Evolutionary conservation across 352 stramenopile species (phyloP).

Genomic region (Globisporangium carolinianum): DNA sequence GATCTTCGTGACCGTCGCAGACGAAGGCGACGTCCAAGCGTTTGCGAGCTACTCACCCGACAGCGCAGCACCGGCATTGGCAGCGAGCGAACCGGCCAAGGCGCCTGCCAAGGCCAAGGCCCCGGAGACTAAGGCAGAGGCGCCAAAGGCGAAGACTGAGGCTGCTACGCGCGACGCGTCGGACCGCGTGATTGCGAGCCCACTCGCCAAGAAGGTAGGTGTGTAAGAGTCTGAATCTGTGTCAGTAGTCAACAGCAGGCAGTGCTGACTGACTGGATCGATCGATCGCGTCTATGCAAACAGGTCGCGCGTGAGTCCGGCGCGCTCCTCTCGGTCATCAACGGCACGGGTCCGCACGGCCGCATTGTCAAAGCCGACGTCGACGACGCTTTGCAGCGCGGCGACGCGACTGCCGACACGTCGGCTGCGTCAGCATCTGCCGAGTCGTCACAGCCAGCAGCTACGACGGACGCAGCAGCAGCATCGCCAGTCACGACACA

Average conservation of each 20-base stretch:
- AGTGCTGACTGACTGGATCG: conserved; percentile 20
- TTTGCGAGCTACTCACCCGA: conserved; percentile 52
- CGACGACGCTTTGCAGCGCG: conserved; percentile 80
- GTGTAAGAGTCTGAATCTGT: not conserved
- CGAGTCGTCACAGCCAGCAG: conserved; percentile 13
- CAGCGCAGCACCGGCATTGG: conserved; percentile 13
- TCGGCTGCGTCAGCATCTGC: conserved; percentile 5
- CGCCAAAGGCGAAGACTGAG: no score
- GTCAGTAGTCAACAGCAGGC: conserved; percentile 29
- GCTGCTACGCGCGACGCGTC: not conserved
- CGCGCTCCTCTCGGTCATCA: conserved; percentile 54
- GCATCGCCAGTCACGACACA: conserved; percentile 31
- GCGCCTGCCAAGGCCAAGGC: conserved; percentile 21
- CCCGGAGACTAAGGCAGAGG: not conserved
- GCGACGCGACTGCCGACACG: conserved; percentile 17
- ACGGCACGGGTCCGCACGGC: conserved; percentile 81
- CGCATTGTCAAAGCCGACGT: conserved; percentile 94
- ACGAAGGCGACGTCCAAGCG: conserved; percentile 46
- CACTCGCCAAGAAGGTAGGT: conserved; percentile 88
- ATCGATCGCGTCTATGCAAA: conserved; percentile 36
- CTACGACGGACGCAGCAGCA: conserved; percentile 14
- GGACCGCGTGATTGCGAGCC: conserved; percentile 89
- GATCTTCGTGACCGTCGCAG: conserved; percentile 60
- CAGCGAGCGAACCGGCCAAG: conserved; percentile 15
- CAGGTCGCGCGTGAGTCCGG: conserved; percentile 72